These are phyloP conservation scores for Vickermania spadyakhi DNA, from an alignment of 208 protist species.

Conservation along the genomic window DNA sequence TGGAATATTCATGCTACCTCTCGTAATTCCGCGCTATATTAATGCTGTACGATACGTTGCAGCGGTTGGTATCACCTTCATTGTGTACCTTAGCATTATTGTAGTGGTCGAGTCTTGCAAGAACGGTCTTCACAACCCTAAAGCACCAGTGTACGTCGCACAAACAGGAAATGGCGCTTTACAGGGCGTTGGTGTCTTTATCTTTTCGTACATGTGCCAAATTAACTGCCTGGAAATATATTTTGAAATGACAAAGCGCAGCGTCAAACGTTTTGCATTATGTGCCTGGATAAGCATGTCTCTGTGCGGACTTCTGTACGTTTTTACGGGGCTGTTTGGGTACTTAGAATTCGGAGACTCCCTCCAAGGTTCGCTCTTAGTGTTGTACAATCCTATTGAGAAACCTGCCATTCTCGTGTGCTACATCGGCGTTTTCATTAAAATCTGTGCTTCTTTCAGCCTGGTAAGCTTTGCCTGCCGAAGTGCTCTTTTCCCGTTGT, in stretches of 20 bases:
- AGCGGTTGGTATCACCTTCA: conserved; percentile 33
- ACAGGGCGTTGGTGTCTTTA: conserved; percentile 30
- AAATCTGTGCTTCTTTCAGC: conserved; percentile 14
- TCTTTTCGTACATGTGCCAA: conserved; percentile 51
- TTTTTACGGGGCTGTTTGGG: conserved; percentile 37
- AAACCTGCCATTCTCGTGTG: conserved; percentile 10
- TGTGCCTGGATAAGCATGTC: conserved; percentile 18
- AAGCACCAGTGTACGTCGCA: background rate
- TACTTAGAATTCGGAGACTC: conserved; percentile 50
- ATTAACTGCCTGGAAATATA: conserved; percentile 41
- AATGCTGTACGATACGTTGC: conserved; percentile 56
- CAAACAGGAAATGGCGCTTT: conserved; percentile 22
- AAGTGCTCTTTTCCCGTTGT: conserved; percentile 25
- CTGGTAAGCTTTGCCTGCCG: conserved; percentile 21
- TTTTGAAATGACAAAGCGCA: conserved; percentile 25
- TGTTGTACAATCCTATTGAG: conserved; percentile 16
- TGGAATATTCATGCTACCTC: conserved; percentile 52
- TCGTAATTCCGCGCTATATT: conserved; percentile 44
- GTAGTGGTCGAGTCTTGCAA: conserved; percentile 29
- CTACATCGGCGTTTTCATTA: conserved; percentile 17
- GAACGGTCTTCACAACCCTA: conserved; percentile 16
- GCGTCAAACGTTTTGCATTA: conserved; percentile 11
- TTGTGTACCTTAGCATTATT: conserved; percentile 51
- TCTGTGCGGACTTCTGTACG: conserved; percentile 44
- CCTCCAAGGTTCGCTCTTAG: conserved; percentile 10